Percentiles rank a stretch among this genome's conserved stretches.
phyloP scores from a whole-genome alignment of 495 filamentous ascomycete genomes.

The Neurospora sublineolata region DNA sequence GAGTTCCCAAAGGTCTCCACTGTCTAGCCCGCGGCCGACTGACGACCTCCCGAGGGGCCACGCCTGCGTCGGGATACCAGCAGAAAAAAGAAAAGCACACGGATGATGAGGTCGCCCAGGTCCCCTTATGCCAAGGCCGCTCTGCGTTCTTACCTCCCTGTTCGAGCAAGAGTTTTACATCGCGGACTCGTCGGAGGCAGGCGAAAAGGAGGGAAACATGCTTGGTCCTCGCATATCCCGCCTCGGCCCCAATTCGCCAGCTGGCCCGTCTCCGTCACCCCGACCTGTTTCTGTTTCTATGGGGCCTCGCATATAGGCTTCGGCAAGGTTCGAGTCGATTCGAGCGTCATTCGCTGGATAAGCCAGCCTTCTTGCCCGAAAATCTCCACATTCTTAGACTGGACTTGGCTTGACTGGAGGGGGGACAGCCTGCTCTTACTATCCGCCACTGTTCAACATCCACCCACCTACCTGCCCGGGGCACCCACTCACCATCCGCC shows the following conservation, averaged over 20 bases:
- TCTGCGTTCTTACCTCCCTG: neutral
- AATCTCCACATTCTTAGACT: neutral
- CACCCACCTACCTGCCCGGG: neutral
- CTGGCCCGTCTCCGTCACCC: neutral
- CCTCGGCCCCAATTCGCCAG: neutral
- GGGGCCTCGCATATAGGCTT: neutral
- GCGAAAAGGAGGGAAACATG: neutral
- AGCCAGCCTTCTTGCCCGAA: neutral
- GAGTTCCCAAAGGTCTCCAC: neutral
- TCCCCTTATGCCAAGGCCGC: neutral
- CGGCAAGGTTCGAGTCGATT: neutral
- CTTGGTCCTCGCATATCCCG: neutral
- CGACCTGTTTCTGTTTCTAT: neutral
- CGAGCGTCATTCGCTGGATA: neutral
- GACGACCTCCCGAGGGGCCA: neutral
- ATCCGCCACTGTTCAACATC: neutral
- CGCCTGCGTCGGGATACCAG: neutral
- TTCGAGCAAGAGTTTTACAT: neutral
- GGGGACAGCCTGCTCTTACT: neutral
- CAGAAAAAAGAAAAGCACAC: neutral
- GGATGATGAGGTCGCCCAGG: neutral
- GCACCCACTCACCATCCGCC: neutral
- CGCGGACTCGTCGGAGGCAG: neutral
- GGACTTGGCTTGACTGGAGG: neutral
- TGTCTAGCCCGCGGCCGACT: neutral